Percentiles rank a stretch among this genome's conserved stretches.
Evolutionary conservation across 163 green algal species (phyloP).

Genomic region (Volvox carteri): DNA sequence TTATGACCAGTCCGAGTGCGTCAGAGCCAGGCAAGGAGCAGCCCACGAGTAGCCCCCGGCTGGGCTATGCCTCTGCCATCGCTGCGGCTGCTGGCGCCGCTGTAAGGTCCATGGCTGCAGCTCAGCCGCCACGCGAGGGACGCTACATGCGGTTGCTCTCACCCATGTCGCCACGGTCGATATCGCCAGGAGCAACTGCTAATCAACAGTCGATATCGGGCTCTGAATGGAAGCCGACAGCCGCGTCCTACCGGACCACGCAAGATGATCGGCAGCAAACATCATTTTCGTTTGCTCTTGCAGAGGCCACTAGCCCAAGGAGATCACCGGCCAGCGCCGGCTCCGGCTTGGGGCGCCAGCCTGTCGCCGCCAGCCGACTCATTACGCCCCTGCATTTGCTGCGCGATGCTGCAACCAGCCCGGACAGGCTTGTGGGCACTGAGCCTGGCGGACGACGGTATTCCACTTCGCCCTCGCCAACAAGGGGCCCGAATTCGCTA

Average conservation of each 20-base stretch:
- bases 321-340: neutral
- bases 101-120: neutral
- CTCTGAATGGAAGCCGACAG: too few relatives aligned
- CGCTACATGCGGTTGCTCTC: neutral
- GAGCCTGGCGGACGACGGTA: neutral
- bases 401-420: neutral
- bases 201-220: too few relatives aligned
- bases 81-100: neutral
- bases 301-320: too few relatives aligned
- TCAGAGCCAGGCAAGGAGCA: neutral
- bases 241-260: too few relatives aligned
- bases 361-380: neutral
- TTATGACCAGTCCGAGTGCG: neutral
- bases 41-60: neutral
- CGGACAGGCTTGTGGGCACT: neutral
- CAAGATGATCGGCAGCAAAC: too few relatives aligned
- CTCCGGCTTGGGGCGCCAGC: neutral
- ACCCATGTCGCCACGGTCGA: neutral
- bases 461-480: neutral
- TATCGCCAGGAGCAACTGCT: too few relatives aligned
- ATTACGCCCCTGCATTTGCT: neutral
- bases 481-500: too few relatives aligned
- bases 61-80: neutral
- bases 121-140: neutral
- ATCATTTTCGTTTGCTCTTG: too few relatives aligned